Evolutionary conservation across 2,329 filamentous ascomycete species (phyloP).

Genomic region (Lachnellula subtilissima): DNA sequence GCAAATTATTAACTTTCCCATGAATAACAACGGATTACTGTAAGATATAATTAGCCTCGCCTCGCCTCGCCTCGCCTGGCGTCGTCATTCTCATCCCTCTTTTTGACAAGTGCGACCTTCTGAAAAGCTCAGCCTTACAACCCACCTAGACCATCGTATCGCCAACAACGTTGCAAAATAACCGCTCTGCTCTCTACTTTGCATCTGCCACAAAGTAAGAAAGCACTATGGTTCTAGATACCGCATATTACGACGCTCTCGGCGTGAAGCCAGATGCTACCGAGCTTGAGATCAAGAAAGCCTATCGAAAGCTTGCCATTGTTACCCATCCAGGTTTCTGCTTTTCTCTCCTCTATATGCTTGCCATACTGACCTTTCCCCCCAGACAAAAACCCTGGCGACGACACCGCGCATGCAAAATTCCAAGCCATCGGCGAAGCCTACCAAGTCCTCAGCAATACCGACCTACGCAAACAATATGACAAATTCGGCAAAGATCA

Average conservation of each 20-base stretch:
- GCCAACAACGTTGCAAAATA: neutral
- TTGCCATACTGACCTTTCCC: neutral
- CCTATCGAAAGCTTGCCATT: slow-evolving; percentile 91
- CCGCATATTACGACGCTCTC: slow-evolving; percentile 59
- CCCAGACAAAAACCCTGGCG: slow-evolving; percentile 93
- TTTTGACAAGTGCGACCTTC: slow-evolving; percentile 1
- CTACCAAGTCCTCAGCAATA: slow-evolving; percentile 78
- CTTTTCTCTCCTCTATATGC: neutral
- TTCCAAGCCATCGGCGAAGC: slow-evolving; percentile 83
- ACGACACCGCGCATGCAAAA: slow-evolving; percentile 87
- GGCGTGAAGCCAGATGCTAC: slow-evolving; percentile 80
- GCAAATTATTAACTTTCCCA: no score
- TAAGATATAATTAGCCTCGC: slow-evolving; percentile 9
- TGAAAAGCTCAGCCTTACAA: slow-evolving; percentile 11
- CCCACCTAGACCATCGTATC: neutral
- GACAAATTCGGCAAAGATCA: slow-evolving; percentile 97
- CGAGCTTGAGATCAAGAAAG: slow-evolving; percentile 94
- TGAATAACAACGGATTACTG: neutral
- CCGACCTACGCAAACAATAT: slow-evolving; percentile 83
- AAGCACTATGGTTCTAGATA: slow-evolving; percentile 29
- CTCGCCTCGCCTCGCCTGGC: slow-evolving; percentile 12
- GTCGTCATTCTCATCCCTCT: slow-evolving; percentile 15
- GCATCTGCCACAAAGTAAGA: neutral
- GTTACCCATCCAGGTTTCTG: slow-evolving; percentile 61
- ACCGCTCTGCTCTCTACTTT: neutral